A percentile compares a stretch with the other conserved stretches of the same genome.
These are phyloP conservation scores for Chenopodium formosanum DNA, from an alignment of 148 eudicot genomes.

Conservation along the genomic window DNA sequence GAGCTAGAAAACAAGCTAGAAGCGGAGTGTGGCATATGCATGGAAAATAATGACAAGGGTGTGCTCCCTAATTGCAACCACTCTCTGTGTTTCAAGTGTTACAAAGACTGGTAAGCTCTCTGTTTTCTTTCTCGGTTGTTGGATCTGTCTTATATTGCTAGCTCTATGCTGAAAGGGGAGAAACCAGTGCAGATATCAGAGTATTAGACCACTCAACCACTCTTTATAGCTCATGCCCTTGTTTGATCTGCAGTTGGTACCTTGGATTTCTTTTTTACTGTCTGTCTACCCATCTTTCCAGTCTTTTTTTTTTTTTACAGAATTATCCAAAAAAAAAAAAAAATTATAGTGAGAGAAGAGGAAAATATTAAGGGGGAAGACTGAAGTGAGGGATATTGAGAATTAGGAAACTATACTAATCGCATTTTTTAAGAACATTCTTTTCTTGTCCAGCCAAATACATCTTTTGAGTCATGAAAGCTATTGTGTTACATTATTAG, in stretches of 20 bases:
- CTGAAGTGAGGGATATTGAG: neutral
- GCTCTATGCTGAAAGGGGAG: neutral
- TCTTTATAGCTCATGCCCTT: neutral
- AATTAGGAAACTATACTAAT: neutral
- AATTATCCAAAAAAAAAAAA: too few species aligned
- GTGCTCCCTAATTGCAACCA: conserved; percentile 83
- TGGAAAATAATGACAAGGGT: conserved; percentile 69
- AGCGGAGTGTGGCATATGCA: conserved; percentile 89
- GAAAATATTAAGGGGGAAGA: too few species aligned
- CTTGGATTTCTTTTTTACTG: neutral
- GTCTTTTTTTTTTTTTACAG: neutral
- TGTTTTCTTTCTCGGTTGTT: neutral
- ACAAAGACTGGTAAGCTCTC: conserved; percentile 68
- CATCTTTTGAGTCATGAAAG: neutral
- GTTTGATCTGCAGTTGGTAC: neutral
- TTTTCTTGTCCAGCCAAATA: neutral
- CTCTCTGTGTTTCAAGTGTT: conserved; percentile 76
- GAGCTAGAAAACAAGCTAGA: conserved; percentile 75
- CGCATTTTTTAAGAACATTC: neutral
- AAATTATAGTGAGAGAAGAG: neutral
- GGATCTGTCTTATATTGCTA: neutral
- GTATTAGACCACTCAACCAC: neutral
- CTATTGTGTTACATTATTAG: neutral
- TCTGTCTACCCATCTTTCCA: neutral
- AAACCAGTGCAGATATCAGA: neutral